Percentiles rank a stretch among this genome's conserved stretches.
Evolutionary conservation across 1,284 basidiomycete species (phyloP).

Genomic region (Cystobasidium sp.): DNA sequence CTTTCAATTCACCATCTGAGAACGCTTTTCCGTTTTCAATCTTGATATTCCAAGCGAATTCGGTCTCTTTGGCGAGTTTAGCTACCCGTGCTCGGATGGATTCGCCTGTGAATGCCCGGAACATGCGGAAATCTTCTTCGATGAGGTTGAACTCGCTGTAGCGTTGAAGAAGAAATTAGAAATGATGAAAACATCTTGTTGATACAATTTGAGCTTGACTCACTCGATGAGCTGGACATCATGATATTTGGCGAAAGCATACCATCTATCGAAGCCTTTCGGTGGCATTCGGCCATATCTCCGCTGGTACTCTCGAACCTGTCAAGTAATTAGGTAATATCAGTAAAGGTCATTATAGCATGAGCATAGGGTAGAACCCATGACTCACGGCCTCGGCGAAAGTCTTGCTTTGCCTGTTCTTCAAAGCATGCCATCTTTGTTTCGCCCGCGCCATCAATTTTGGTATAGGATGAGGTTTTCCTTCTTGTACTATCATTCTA

Average conservation of each 20-base stretch:
- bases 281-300: conserved; percentile 59
- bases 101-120: conserved; percentile 51
- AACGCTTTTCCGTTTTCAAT: conserved; percentile 46
- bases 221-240: conserved; percentile 58
- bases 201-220: not conserved
- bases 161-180: not conserved
- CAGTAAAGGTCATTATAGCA: too few species aligned
- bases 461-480: conserved; percentile 52
- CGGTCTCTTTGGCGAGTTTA: conserved; percentile 38
- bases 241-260: conserved; percentile 55
- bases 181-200: not conserved
- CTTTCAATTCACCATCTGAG: conserved; percentile 49
- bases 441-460: conserved; percentile 78
- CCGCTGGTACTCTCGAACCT: conserved; percentile 57
- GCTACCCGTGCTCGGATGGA: conserved; percentile 48
- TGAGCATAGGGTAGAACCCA: not conserved
- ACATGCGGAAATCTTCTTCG: conserved; percentile 51
- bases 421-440: conserved; percentile 65
- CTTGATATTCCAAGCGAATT: conserved; percentile 50
- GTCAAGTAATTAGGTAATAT: too few species aligned
- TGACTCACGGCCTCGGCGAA: conserved; percentile 60
- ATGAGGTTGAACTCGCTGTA: conserved; percentile 53
- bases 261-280: conserved; percentile 59
- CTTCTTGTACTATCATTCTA: conserved; percentile 55
- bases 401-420: conserved; percentile 74